These are phyloP conservation scores for Parastagonospora nodorum DNA, from an alignment of 2,329 filamentous ascomycete species.

Conservation along the genomic window DNA sequence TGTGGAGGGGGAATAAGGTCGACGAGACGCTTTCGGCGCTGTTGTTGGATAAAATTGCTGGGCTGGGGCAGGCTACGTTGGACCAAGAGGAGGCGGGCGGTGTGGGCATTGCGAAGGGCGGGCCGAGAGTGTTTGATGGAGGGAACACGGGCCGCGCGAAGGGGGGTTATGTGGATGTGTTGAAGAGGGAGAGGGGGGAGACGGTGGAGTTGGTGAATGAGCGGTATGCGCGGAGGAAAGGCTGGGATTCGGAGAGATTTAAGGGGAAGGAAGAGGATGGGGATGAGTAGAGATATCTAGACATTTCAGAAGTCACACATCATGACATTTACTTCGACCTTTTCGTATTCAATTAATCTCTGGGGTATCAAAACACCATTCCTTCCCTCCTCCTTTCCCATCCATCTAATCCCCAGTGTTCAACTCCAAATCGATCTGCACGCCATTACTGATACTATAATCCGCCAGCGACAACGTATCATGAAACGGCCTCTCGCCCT, in stretches of 20 bases:
- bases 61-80: conserved; percentile 41
- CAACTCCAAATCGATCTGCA: conserved; percentile 60
- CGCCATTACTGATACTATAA: conserved; percentile 92
- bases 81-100: conserved; percentile 13
- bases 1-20: conserved; percentile 85
- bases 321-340: not conserved
- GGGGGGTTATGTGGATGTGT: conserved; percentile 63
- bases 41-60: conserved; percentile 68
- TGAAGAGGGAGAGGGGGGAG: conserved; percentile 62
- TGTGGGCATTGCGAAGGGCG: conserved; percentile 35
- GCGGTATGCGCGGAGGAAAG: conserved; percentile 60
- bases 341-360: not conserved
- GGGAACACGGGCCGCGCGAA: conserved; percentile 58
- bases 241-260: conserved; percentile 38
- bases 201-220: conserved; percentile 66
- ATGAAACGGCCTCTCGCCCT: conserved; percentile 93
- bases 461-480: conserved; percentile 86
- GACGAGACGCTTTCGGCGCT: conserved; percentile 82
- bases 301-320: not conserved
- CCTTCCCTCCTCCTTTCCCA: not conserved
- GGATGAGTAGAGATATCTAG: conserved; percentile 28
- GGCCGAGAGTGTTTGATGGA: conserved; percentile 63
- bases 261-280: conserved; percentile 30
- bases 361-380: conserved; percentile 6
- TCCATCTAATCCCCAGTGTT: conserved; percentile 40